These are phyloP conservation scores for Euclidium syriacum DNA, from an alignment of 345 rosid genomes.

Conservation along the genomic window DNA sequence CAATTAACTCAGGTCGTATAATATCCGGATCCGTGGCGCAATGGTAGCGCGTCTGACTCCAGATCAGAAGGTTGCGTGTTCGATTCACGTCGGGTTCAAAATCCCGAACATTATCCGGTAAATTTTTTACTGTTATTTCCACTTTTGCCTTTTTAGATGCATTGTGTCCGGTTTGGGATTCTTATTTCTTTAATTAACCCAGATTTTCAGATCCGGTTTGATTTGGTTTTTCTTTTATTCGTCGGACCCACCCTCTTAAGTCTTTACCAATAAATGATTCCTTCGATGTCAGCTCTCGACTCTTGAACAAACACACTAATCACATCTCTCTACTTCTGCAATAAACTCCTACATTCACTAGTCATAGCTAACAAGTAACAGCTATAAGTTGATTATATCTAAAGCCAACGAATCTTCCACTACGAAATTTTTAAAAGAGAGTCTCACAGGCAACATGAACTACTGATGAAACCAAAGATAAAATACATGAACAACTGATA, in stretches of 20 bases:
- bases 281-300: too few species aligned
- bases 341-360: too few species aligned
- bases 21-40: slow-evolving; percentile 77
- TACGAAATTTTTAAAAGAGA: too few species aligned
- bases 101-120: neutral
- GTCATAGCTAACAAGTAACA: too few species aligned
- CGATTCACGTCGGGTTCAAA: slow-evolving; percentile 91
- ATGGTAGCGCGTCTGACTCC: slow-evolving; percentile 98
- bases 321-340: too few species aligned
- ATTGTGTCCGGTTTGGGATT: neutral
- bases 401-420: too few species aligned
- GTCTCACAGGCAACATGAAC: too few species aligned
- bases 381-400: too few species aligned
- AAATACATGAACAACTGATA: too few species aligned
- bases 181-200: neutral
- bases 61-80: slow-evolving; percentile 98
- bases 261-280: too few species aligned
- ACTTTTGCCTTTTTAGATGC: neutral
- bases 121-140: neutral
- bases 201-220: neutral
- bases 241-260: neutral
- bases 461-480: too few species aligned
- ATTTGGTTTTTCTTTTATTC: neutral
- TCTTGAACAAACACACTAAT: too few species aligned
- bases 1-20: fast-evolving